Evolutionary conservation across 208 protist species (phyloP).

Genomic region (Leishmania major): DNA sequence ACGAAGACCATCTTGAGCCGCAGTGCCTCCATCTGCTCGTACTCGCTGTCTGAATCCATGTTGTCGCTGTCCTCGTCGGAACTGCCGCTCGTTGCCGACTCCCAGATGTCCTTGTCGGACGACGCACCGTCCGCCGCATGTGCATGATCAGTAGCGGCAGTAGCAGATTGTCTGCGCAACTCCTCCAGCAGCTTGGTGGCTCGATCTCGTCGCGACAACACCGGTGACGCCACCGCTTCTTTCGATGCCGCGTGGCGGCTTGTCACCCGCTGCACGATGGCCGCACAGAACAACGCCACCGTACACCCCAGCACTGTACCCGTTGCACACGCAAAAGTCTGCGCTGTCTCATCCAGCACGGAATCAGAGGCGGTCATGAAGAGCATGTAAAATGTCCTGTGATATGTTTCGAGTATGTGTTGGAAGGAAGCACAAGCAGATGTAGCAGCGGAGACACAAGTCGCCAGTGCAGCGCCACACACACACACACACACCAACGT

Average conservation of each 20-base stretch:
- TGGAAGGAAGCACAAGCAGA: background rate
- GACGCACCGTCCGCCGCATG: background rate
- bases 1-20: conserved; percentile 80
- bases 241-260: background rate
- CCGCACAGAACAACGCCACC: background rate
- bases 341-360: background rate
- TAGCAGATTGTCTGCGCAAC: conserved; percentile 5
- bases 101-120: conserved; percentile 25
- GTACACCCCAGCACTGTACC: conserved; percentile 13
- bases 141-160: background rate
- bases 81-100: background rate
- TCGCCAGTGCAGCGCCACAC: background rate
- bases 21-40: conserved; percentile 51
- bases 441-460: background rate
- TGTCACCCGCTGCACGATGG: background rate
- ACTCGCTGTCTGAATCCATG: conserved; percentile 43
- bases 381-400: background rate
- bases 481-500: background rate
- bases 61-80: background rate
- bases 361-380: background rate
- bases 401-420: background rate
- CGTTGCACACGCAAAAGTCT: background rate
- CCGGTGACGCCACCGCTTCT: background rate
- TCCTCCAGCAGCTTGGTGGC: conserved; percentile 23
- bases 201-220: conserved; percentile 17